Conservation (phyloP, 768 basidiomycete species). For the Melanogaster broomeanus region DNA sequence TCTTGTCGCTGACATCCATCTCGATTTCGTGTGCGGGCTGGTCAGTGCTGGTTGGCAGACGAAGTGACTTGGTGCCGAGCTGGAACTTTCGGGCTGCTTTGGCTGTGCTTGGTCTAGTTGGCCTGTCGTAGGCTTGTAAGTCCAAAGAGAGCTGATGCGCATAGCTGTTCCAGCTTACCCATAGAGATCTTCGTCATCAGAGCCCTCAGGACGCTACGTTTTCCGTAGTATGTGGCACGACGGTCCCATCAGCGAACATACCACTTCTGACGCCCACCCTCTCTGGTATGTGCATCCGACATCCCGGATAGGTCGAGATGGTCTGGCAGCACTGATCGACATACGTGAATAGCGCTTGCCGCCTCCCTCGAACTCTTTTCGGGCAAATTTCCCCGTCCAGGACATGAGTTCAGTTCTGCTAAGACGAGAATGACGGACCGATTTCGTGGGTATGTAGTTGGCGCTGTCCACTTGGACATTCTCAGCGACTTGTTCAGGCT, state of each 20-base stretch:
- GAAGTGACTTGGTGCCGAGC: constrained; percentile 13
- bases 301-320: background rate
- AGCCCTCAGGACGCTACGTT: background rate
- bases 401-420: background rate
- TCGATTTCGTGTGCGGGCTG: constrained; percentile 6
- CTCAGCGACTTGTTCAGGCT: background rate
- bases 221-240: constrained; percentile 3
- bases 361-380: constrained; percentile 3
- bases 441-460: constrained; percentile 8
- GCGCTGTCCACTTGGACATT: constrained; percentile 9
- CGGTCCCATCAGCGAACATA: constrained; percentile 10
- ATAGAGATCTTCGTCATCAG: constrained; percentile 1
- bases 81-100: constrained; percentile 20
- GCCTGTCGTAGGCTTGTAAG: constrained; percentile 12
- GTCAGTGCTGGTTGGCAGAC: background rate
- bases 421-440: background rate
- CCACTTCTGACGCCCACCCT: constrained; percentile 12
- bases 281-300: background rate
- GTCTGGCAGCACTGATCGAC: constrained; percentile 15
- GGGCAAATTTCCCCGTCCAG: constrained; percentile 6
- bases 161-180: constrained; percentile 6
- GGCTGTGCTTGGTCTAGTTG: background rate
- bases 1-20: background rate
- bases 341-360: constrained; percentile 18
- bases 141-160: background rate